A percentile compares a stretch with the other conserved stretches of the same genome.
These are phyloP conservation scores for Paramyrothecium roridum DNA, from an alignment of 2,329 filamentous ascomycete genomes.

Conservation along the genomic window DNA sequence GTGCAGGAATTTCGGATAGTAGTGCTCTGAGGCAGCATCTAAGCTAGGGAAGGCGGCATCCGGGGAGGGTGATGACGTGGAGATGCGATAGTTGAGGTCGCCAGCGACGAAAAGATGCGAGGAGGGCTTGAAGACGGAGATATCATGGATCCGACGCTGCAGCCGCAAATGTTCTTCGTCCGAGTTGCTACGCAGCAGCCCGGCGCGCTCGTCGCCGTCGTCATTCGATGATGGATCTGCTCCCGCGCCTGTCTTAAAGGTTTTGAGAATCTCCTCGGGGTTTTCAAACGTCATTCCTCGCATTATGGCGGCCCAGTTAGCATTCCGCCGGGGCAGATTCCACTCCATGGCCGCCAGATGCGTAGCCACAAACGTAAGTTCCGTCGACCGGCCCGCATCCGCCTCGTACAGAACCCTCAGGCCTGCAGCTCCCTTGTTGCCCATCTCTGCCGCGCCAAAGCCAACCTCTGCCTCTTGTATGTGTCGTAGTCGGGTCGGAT, in stretches of 20 bases:
- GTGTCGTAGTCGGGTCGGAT: constrained; percentile 56
- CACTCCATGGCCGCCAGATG: constrained; percentile 89
- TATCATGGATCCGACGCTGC: constrained; percentile 47
- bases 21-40: constrained; percentile 50
- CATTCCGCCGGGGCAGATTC: constrained; percentile 71
- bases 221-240: constrained; percentile 12
- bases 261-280: constrained; percentile 36
- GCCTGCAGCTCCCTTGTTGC: constrained; percentile 91
- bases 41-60: constrained; percentile 61
- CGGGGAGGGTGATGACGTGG: constrained; percentile 58
- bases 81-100: constrained; percentile 93
- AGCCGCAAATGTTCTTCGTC: constrained; percentile 28
- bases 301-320: constrained; percentile 85
- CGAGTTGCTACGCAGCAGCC: constrained; percentile 30
- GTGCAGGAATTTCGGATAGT: constrained; percentile 65
- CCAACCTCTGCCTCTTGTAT: constrained; percentile 81
- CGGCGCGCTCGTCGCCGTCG: constrained; percentile 21
- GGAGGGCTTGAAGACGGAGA: constrained; percentile 70
- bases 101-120: constrained; percentile 83
- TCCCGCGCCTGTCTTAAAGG: constrained; percentile 7
- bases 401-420: constrained; percentile 62
- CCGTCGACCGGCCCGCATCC: constrained; percentile 39
- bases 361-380: constrained; percentile 81
- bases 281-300: constrained; percentile 73
- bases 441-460: constrained; percentile 83